Evolutionary conservation across 495 filamentous ascomycete species (phyloP), one percentile per base, ranked within the genome.

Genomic region (Hapsidospora chrysogenum): DNA sequence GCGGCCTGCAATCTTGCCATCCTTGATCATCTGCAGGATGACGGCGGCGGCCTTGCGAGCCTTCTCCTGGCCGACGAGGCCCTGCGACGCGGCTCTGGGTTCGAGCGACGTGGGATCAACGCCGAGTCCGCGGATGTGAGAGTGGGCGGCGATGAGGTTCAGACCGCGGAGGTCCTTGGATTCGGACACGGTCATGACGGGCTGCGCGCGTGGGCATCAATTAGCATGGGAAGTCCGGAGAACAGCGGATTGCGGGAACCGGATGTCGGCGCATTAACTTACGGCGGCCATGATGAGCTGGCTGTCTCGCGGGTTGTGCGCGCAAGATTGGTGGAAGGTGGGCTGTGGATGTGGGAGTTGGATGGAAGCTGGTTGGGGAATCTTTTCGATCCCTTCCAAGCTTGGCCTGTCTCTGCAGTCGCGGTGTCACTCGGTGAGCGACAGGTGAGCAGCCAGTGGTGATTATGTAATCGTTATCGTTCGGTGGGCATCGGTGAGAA

Each of bases 71-170:
- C 89, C 89, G 4, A 99, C 89, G 18, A 99, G 72, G n/a, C 89
- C 89, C 54, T 95, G 87, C 0, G 85, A 93, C n/a, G 76, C 68
- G 21, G 69, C 50, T 36, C 85, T 72, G 20, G 86, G 87, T 47
- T 92, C 85, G 39, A 96, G 66, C 6, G 86, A 84, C 46, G 94
- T 92, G 32, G 68, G 62, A 66, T 94, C 85, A 39, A 99, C 87
- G 33, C 89, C 89, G 13, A 99, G 70, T 17, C 89, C 89, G 44
- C 85, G 75, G 45, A 99, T 95, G 57, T 99, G 92, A 31, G 89
- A 95, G 65, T 99, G 89, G 38, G 89, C 92, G 41, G 89, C 87
- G 53, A 96, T 89, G 54, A 96, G 79, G 61, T 92, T 96, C 46
- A 96, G 69, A 33, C 85, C 85, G 39, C 84, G 76, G 54, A 93